A percentile compares a stretch with the other conserved stretches of the same genome.
These are phyloP conservation scores for Buddleja alternifolia DNA, from an alignment of 257 asterid species.

Conservation along the genomic window DNA sequence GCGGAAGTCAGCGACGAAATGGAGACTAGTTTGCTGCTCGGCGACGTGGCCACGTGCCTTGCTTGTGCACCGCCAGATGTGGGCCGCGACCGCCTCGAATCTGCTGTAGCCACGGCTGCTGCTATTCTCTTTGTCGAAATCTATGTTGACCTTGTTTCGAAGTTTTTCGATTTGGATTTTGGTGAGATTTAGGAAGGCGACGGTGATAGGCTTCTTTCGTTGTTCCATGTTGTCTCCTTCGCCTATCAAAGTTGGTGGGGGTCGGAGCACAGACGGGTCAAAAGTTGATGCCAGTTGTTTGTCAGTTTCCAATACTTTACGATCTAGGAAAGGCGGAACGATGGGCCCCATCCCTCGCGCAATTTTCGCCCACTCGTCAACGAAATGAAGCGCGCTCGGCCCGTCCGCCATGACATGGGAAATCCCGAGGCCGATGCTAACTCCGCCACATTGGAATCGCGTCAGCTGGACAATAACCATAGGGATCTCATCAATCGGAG, in stretches of 20 bases:
- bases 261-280: conserved; percentile 53
- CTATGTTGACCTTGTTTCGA: conserved; percentile 41
- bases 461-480: conserved; percentile 47
- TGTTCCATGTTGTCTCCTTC: conserved; percentile 46
- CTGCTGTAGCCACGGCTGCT: conserved; percentile 49
- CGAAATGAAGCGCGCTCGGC: conserved; percentile 48
- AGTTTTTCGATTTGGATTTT: conserved; percentile 51
- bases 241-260: conserved; percentile 45
- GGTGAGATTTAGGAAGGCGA: conserved; percentile 38
- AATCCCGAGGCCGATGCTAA: conserved; percentile 43
- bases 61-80: conserved; percentile 78
- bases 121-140: neutral
- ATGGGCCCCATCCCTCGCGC: conserved; percentile 35
- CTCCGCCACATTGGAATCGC: conserved; percentile 46
- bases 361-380: conserved; percentile 49
- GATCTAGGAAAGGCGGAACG: conserved; percentile 43
- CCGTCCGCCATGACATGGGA: conserved; percentile 58
- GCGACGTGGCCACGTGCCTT: conserved; percentile 56
- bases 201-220: conserved; percentile 43
- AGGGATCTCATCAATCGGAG: conserved; percentile 51
- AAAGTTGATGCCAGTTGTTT: conserved; percentile 6
- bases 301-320: conserved; percentile 34
- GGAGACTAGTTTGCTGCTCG: conserved; percentile 62
- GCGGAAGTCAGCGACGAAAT: conserved; percentile 73
- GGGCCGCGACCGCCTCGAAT: conserved; percentile 75